These are phyloP conservation scores for Mucor circinelloides DNA, from an alignment of 371 early-diverging fungal genomes.

Conservation along the genomic window DNA sequence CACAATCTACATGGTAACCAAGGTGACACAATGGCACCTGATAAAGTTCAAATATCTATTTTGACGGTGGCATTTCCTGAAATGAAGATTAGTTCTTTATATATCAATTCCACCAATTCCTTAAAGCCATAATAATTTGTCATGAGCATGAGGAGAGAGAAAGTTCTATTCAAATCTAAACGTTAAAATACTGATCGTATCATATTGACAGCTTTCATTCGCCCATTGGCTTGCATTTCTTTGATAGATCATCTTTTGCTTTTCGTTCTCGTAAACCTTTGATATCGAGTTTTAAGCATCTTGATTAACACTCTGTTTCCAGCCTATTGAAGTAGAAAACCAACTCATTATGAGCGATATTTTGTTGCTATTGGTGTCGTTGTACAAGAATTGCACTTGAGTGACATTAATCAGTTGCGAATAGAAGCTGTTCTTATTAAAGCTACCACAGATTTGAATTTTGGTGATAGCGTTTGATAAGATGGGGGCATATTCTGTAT, in stretches of 20 bases:
- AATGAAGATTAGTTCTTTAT: conserved; percentile 6
- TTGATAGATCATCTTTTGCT: background rate
- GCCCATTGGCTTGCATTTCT: background rate
- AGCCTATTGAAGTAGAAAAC: background rate
- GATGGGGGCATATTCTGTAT: background rate
- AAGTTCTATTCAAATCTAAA: background rate
- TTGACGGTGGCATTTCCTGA: background rate
- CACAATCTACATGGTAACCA: background rate
- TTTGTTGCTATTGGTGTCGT: background rate
- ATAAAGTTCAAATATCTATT: background rate
- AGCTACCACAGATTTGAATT: background rate
- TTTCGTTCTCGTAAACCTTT: background rate
- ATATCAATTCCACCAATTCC: background rate
- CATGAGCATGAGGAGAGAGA: background rate
- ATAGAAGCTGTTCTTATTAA: background rate
- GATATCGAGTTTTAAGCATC: background rate
- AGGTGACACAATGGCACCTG: background rate
- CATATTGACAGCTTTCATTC: background rate
- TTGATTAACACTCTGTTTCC: background rate
- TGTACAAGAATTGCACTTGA: background rate
- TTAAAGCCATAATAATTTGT: background rate
- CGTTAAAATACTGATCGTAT: background rate
- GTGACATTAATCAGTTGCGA: background rate
- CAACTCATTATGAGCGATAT: background rate
- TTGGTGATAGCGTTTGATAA: background rate